Evolutionary conservation across 2,329 filamentous ascomycete genomes (phyloP), one percentile per base, ranked within the genome.

Genomic region (Microsporum ferrugineum): DNA sequence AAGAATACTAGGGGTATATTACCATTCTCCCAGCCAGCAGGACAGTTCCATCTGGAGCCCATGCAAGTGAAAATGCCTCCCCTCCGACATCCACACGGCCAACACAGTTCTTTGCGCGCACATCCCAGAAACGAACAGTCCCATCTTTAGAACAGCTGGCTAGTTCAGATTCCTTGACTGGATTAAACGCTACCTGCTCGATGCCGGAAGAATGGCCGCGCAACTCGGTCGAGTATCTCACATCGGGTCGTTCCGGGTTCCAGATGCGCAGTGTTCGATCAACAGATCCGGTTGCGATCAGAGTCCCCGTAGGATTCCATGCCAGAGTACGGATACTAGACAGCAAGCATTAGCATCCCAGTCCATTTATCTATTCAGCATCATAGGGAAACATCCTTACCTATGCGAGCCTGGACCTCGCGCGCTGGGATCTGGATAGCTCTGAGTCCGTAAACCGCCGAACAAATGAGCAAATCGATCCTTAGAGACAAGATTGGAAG

Each of bases 241-340:
- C 72, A 63, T 73, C 70, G 17, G 78, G 73, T 59, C 77, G 74
- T 61, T 80, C 77, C 0, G 78, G 78, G 65, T 99, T 95, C 92
- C 94, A 99, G 66, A 99, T 85, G n/a, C 91, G 87, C 51, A 99
- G 79, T 0, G 86, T 86, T 59, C 92, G 91, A 75, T 97, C 88
- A 6, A 92, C 89, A 2, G 89, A 88, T 1, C 90, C 91, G 0
- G 91, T 95, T 0, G 92, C 92, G 63, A 97, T 85, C 63, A 94
- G 79, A 6, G 84, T 88, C 38, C 92, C 91, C 0, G 89, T 79
- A 0, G 91, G 89, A 66, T 92, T 96, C 92, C 92, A 97, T 43
- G 88, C 86, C 66, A 97, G 86, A 1, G 88, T 87, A 45, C 88
- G 85, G 61, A 95, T 80, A 65, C 87, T 66, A 65, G 43, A 69